A percentile compares a stretch with the other conserved stretches of the same genome.
These are phyloP conservation scores for Candida glucosophila DNA, from an alignment of 1,139 yeast species.

Conservation along the genomic window DNA sequence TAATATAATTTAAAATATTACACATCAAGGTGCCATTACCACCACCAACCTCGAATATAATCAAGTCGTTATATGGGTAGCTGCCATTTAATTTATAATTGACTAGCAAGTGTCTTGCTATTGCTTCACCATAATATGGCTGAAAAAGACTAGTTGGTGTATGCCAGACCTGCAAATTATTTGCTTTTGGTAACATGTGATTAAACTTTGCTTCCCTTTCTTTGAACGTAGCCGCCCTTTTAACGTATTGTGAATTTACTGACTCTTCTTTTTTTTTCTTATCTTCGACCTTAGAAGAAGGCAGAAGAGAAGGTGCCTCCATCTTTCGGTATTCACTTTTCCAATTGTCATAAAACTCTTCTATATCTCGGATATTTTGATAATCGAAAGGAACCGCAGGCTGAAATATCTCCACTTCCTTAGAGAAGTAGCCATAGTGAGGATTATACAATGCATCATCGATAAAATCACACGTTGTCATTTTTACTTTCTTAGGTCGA, in stretches of 20 bases:
- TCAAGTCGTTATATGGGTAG: constrained; percentile 55
- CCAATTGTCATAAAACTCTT: constrained; percentile 68
- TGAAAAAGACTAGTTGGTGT: constrained; percentile 82
- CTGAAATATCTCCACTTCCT: constrained; percentile 71
- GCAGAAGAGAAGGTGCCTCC: too few species aligned
- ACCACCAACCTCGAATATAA: constrained; percentile 84
- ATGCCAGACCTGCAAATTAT: constrained; percentile 73
- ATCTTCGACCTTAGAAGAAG: constrained; percentile 35
- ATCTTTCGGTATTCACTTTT: constrained; percentile 57
- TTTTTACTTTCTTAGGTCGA: constrained; percentile 58
- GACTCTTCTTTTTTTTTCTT: too few species aligned
- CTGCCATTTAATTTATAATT: constrained; percentile 55
- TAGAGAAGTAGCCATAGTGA: constrained; percentile 70
- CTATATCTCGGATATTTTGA: constrained; percentile 49
- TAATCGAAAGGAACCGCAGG: constrained; percentile 56
- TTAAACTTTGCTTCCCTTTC: constrained; percentile 17
- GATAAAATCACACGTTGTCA: constrained; percentile 71
- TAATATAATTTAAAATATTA: constrained; percentile 63
- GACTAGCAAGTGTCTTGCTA: constrained; percentile 66
- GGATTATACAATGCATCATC: constrained; percentile 83
- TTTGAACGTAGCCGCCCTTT: constrained; percentile 23
- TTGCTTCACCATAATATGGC: constrained; percentile 78
- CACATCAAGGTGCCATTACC: constrained; percentile 86
- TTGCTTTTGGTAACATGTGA: constrained; percentile 11
- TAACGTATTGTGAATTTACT: constrained; percentile 23